A percentile compares a stretch with the other conserved stretches of the same genome.
These are phyloP conservation scores for Lecanicillium sp. DNA, from an alignment of 2,329 filamentous ascomycete genomes.

Conservation along the genomic window DNA sequence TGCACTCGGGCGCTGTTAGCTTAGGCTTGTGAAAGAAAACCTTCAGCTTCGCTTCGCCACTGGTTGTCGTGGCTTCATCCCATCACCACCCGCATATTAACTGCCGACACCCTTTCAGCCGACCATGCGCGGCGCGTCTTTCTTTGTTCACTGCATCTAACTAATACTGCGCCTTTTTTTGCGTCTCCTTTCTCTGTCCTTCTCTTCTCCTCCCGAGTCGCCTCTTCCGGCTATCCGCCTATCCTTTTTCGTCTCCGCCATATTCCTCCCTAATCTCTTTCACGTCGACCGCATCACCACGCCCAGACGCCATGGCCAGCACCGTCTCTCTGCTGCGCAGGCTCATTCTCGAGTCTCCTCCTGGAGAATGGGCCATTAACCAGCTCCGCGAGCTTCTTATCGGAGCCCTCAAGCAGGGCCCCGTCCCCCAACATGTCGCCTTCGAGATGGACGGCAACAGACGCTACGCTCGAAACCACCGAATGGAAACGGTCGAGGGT, in stretches of 20 bases:
- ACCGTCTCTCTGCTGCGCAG: conserved; percentile 44
- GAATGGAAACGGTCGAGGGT: conserved; percentile 94
- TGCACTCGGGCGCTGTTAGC: no score
- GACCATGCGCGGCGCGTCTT: conserved; percentile 9
- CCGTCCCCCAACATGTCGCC: conserved; percentile 91
- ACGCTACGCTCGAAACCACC: conserved; percentile 80
- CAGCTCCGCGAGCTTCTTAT: conserved; percentile 80
- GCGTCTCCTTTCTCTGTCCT: conserved; percentile 14
- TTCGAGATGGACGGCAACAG: conserved; percentile 99
- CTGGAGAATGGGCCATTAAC: conserved; percentile 81
- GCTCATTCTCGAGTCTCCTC: conserved; percentile 83
- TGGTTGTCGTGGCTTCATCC: conserved; percentile 19
- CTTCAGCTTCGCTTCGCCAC: conserved; percentile 21
- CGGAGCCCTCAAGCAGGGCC: conserved; percentile 80
- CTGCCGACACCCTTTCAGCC: neutral
- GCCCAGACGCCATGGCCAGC: conserved; percentile 41
- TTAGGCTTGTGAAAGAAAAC: conserved; percentile 13
- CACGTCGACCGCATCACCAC: neutral
- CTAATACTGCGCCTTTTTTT: neutral
- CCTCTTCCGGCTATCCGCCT: conserved; percentile 11
- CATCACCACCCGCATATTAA: conserved; percentile 6
- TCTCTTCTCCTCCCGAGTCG: conserved; percentile 14
- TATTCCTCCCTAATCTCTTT: conserved; percentile 9
- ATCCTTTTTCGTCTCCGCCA: conserved; percentile 4
- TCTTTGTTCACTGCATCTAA: conserved; percentile 11